Evolutionary conservation across 2,329 filamentous ascomycete genomes (phyloP), one percentile per base, ranked within the genome.

Genomic region (Raffaelea albimanens): DNA sequence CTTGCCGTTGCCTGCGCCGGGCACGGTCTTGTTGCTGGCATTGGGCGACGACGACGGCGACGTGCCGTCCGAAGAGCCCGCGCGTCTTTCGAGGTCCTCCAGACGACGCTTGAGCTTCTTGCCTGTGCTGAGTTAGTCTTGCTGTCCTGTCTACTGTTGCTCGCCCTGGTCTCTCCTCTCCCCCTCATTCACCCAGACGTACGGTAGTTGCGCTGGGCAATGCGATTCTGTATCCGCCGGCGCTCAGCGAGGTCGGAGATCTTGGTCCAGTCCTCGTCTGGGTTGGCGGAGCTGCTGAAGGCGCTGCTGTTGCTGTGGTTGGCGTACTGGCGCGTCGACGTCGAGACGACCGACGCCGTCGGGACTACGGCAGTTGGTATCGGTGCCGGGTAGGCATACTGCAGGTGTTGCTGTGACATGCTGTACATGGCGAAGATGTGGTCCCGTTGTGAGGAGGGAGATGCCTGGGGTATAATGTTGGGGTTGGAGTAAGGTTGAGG

Each of bases 261-360:
- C 80, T 96, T 95, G 63, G 91, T 96, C 91, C 91, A 97, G 71
- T 97, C 91, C 70, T 97, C 91, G 62, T 96, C 90, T 47, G 91
- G 87, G 65, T 95, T 94, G 58, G 90, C 91, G 54, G 88, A 94
- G 59, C 85, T 85, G 69, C 87, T 94, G 73, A 95, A 95, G 58
- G 91, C 91, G 69, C 88, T 95, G 71, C 88, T 95, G 52, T 87
- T 94, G 63, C 83, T 83, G 62, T 88, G 82, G 54, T 71, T 76
- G 38, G 80, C 74, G 58, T 84, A 83, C 61, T 87, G 83, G 64
- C 84, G 80, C 45, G 82, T 73, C 47, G 71, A 57, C 40, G 53
- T 48, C 2, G 53, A 56, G 21, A 53, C 65, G 57, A 71, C 57
- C 29, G 54, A 49, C 10, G 49, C 42, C 4, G 50, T 18, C 19